Base-by-base conservation (phyloP, 129 eudicot genomes). In the Saussurea involucrata region DNA sequence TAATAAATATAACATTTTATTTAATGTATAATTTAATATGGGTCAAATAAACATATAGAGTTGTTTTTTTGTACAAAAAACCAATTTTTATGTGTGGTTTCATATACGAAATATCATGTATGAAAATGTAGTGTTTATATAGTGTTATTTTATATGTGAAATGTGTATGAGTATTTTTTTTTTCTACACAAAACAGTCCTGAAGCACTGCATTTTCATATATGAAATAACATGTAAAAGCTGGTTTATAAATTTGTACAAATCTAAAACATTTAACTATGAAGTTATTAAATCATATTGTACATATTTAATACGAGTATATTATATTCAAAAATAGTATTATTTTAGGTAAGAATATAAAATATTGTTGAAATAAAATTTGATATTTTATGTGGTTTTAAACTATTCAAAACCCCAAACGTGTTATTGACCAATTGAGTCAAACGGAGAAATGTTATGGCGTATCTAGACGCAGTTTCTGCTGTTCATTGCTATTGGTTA, bases 391-490 rank as follows among this genome's bases (percentile, higher is more conserved):
- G 33, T 31, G 2, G 4, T 5, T 42, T 42, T 44, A 44, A 44
- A 12, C 4, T 44, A 44, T 44, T 12, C 5, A 44, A 44, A 44
- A 12, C 18, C 1, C 55, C n/a, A 3, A 4, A 44, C 55, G 61
- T 53, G 61, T n/a, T 53, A 53, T 53, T 53, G 61, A 53, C 22
- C 22, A 49, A 49, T 49, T 17, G 21, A n/a, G 6, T 17, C 20
- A 53, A 53, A 53, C 2, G 9, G 61, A 53, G 22, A 53, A 53
- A 53, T 17, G 6, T 53, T 17, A 27, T 37, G 77, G 32, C 72
- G 83, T 33, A 79, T 69, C 67, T 63, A 29, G 83, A 79, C 83
- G 29, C 49, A 63, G 24, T 61, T 65, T 44, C 44, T 12, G 64
- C 22, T 24, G 46, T 18, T 13, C 13, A 61, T 78, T 78, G 24